Evolutionary conservation across 192 early-diverging fungal genomes (phyloP).

Genomic region (Mortierella claussenii): DNA sequence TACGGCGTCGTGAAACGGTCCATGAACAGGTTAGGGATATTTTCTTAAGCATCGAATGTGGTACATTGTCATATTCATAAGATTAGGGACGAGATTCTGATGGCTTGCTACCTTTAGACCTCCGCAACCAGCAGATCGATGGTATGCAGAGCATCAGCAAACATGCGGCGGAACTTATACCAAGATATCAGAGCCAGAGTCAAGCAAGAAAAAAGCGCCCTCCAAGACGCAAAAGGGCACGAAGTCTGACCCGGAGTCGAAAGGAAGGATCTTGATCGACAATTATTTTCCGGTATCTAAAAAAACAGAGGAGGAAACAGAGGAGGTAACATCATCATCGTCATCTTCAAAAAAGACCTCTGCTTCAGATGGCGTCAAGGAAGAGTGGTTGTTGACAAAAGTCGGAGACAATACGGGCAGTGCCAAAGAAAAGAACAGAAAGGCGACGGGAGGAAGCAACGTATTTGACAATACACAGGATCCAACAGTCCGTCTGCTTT

Average conservation of each 20-base stretch:
- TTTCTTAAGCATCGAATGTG: no score
- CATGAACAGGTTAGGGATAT: constrained; percentile 62
- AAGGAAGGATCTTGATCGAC: constrained; percentile 22
- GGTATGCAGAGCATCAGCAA: constrained; percentile 68
- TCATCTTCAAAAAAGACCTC: no score
- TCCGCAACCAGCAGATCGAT: constrained; percentile 74
- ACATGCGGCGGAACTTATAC: constrained; percentile 71
- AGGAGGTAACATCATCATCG: neutral
- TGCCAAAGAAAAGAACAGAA: neutral
- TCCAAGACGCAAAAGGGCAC: constrained; percentile 5
- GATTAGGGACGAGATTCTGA: no score
- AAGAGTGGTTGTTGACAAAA: no score
- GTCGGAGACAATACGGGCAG: no score
- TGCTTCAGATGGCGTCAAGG: no score
- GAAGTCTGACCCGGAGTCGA: neutral
- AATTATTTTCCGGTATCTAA: constrained; percentile 16
- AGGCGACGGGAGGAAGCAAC: no score
- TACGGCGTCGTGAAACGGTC: constrained; percentile 67
- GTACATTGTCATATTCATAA: no score
- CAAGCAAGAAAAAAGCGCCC: constrained; percentile 31
- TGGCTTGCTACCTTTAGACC: constrained; percentile 32
- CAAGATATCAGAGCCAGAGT: constrained; percentile 69
- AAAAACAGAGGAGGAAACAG: no score
- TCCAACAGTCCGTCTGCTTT: neutral
- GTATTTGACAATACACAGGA: neutral